Evolutionary conservation across 768 basidiomycete genomes (phyloP), one percentile per base, ranked within the genome.

Genomic region (Amanita rimosa): DNA sequence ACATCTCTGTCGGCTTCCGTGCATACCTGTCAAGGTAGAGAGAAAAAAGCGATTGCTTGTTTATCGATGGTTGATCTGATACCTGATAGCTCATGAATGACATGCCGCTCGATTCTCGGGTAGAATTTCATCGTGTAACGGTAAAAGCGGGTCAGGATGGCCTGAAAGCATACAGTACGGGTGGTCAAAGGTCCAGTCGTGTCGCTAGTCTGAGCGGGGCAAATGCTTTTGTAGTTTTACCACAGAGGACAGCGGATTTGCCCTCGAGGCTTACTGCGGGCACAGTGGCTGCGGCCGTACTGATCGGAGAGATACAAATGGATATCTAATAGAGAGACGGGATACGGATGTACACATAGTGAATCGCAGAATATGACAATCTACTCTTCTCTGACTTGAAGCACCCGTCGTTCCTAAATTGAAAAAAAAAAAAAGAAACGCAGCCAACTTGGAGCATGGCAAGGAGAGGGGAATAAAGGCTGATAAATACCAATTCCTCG

Each of bases 151-250:
- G 65, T 2, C 46, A 57, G 4, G 62, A 64, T 24, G 74, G 74
- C 6, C 67, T 89, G 47, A 70, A 70, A 48, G 91, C 88, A 2
- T 76, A 70, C 54, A 90, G 83, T 48, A 94, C 91, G 0, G 91
- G 92, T 19, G 87, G 89, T 0, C 92, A 95, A 60, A 70, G 90
- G 5, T 91, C 89, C 14, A 88, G 85, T 57, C 71, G 87, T 19
- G 82, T 85, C 3, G 83, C 83, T 10, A 92, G 89, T 55, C 57
- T 95, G 43, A 80, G 74, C 36, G 83, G 83, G 1, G 88, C 89
- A 13, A 92, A 93, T 60, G 90, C 81, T 1, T 65, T 94, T 37
- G 78, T 85, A 0, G 71, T 82, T 17, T 60, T 93, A 17, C 90
- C 89, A 2, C 61, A 69, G 27, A 53, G 62, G 45, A 61, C 54